These are phyloP conservation scores for Massariosphaeria phaeospora DNA, from an alignment of 495 filamentous ascomycete genomes.

Conservation along the genomic window DNA sequence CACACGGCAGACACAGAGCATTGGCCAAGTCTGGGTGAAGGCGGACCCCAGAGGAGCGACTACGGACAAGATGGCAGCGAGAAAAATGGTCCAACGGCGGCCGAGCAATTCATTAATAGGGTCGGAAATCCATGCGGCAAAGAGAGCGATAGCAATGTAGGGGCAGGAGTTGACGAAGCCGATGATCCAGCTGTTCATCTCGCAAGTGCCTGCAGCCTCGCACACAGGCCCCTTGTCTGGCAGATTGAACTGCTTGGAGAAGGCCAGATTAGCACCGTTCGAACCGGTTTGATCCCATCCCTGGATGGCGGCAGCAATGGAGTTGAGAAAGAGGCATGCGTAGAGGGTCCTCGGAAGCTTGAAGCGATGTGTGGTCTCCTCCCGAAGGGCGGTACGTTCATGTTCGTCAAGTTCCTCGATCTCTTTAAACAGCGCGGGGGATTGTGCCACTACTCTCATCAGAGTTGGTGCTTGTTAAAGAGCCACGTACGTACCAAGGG, in stretches of 20 bases:
- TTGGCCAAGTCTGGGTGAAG: slow-evolving; percentile 57
- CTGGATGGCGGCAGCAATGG: slow-evolving; percentile 66
- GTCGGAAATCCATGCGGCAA: slow-evolving; percentile 62
- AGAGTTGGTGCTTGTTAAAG: too few relatives aligned
- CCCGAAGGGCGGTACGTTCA: slow-evolving; percentile 50
- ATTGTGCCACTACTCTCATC: slow-evolving; percentile 61
- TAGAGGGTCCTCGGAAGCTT: slow-evolving; percentile 60
- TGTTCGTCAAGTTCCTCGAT: slow-evolving; percentile 53
- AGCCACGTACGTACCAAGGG: too few relatives aligned
- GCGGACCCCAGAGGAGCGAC: slow-evolving; percentile 60
- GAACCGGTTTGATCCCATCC: slow-evolving; percentile 66
- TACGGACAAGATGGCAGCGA: slow-evolving; percentile 60
- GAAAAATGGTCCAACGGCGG: slow-evolving; percentile 63
- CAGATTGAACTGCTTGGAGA: slow-evolving; percentile 57
- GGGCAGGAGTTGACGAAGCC: slow-evolving; percentile 52
- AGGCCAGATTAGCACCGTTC: slow-evolving; percentile 64
- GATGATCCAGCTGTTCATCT: slow-evolving; percentile 36
- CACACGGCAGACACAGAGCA: slow-evolving; percentile 59
- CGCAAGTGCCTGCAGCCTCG: slow-evolving; percentile 21
- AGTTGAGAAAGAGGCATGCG: slow-evolving; percentile 64
- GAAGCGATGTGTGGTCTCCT: slow-evolving; percentile 61
- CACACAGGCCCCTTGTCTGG: slow-evolving; percentile 41
- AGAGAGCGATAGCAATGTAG: slow-evolving; percentile 44
- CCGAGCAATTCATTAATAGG: slow-evolving; percentile 64
- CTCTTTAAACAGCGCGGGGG: slow-evolving; percentile 51